A percentile compares a stretch with the other conserved stretches of the same genome.
Conservation (phyloP, 2,329 filamentous ascomycete genomes). For the Clarireedia hainanense region DNA sequence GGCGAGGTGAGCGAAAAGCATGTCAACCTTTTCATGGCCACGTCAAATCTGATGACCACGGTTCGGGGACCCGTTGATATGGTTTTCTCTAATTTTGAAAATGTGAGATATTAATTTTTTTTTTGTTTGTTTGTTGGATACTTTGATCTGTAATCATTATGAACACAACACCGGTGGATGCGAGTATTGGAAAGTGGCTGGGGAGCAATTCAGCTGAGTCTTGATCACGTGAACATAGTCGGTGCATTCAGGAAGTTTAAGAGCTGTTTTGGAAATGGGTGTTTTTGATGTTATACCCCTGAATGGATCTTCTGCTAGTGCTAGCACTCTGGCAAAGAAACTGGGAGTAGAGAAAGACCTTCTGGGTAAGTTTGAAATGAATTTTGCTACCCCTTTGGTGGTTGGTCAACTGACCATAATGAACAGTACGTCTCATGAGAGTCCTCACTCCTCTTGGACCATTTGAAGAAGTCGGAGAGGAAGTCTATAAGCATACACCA, state of each 20-base stretch:
- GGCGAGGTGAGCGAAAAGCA: not conserved
- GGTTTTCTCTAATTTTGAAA: constrained; percentile 7
- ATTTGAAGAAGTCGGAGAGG: constrained; percentile 17
- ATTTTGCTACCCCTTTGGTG: not conserved
- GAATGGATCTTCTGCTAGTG: constrained; percentile 16
- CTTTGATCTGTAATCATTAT: not conserved
- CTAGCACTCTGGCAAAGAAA: constrained; percentile 14
- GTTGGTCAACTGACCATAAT: not conserved
- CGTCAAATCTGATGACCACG: not conserved
- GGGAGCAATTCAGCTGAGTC: not conserved
- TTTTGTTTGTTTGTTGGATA: not conserved
- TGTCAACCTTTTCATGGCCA: constrained; percentile 3
- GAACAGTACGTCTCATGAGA: constrained; percentile 22
- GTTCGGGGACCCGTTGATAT: constrained; percentile 4
- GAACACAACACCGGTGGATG: not conserved
- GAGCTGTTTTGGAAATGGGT: constrained; percentile 21
- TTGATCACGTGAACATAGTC: constrained; percentile 6
- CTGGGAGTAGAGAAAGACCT: constrained; percentile 19
- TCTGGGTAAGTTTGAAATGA: constrained; percentile 14
- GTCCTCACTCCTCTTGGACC: constrained; percentile 10
- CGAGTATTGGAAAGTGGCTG: not conserved
- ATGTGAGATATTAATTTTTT: not conserved
- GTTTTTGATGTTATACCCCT: constrained; percentile 19
- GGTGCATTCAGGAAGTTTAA: constrained; percentile 10
- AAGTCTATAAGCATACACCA: constrained; percentile 21